Conservation (phyloP, 192 early-diverging fungal species). For the Lobosporangium transversale region DNA sequence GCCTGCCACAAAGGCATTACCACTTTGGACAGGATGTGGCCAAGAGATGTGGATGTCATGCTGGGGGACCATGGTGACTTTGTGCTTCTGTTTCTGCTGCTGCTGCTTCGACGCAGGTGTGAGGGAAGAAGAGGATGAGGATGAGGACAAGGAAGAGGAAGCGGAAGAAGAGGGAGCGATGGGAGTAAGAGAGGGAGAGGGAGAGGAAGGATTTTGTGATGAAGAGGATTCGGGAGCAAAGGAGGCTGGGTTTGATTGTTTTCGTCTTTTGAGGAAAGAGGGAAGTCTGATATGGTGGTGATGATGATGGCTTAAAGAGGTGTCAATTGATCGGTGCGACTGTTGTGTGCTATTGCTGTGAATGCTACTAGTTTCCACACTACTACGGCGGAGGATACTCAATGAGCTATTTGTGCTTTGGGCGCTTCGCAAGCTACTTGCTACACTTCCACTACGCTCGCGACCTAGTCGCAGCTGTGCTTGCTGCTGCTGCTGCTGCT, state of each 20-base stretch:
- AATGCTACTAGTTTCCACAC: constrained; percentile 8
- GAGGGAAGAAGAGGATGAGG: constrained; percentile 12
- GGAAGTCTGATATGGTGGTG: constrained; percentile 24
- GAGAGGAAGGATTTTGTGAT: too few relatives aligned
- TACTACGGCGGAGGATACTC: neutral
- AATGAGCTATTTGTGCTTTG: neutral
- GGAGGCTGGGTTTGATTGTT: neutral
- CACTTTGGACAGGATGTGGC: constrained; percentile 36
- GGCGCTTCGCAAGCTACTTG: constrained; percentile 12
- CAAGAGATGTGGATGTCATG: constrained; percentile 48
- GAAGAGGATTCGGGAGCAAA: too few relatives aligned
- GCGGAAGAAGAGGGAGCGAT: constrained; percentile 10
- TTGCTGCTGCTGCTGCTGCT: too few relatives aligned
- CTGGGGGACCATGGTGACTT: constrained; percentile 38
- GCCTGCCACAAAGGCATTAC: constrained; percentile 39
- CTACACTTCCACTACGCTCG: neutral
- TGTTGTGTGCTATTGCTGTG: neutral
- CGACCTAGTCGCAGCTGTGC: too few relatives aligned
- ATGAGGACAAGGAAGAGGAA: neutral
- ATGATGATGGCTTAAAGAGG: constrained; percentile 9
- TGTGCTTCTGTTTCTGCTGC: constrained; percentile 19
- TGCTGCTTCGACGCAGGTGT: neutral
- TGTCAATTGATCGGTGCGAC: neutral
- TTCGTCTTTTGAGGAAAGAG: constrained; percentile 10
- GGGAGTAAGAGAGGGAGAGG: neutral